Evolutionary conservation across 1,284 basidiomycete genomes (phyloP).

Genomic region (Meripilus lineatus): DNA sequence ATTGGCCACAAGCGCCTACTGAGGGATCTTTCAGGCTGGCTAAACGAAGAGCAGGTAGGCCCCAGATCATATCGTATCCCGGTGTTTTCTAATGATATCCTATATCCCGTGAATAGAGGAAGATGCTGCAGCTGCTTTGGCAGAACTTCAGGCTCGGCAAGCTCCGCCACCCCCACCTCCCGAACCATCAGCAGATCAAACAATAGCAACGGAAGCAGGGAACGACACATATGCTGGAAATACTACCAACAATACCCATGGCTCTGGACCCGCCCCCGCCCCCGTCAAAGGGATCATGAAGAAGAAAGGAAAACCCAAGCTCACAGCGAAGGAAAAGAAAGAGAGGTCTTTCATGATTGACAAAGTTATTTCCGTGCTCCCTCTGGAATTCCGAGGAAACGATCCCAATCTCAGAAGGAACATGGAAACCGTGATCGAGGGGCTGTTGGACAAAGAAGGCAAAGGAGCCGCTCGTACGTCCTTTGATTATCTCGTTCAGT

Average conservation of each 20-base stretch:
- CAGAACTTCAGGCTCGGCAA: conserved; percentile 23
- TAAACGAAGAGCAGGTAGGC: conserved; percentile 54
- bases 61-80: neutral
- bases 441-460: conserved; percentile 52
- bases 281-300: conserved; percentile 32
- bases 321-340: conserved; percentile 79
- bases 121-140: conserved; percentile 27
- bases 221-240: conserved; percentile 32
- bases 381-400: conserved; percentile 86
- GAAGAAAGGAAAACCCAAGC: conserved; percentile 58
- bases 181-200: conserved; percentile 31
- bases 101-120: conserved; percentile 22
- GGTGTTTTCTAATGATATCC: neutral
- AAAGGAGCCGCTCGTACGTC: conserved; percentile 51
- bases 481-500: neutral
- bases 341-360: conserved; percentile 73
- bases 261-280: conserved; percentile 15
- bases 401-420: conserved; percentile 77
- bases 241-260: conserved; percentile 33
- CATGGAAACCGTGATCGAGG: conserved; percentile 75
- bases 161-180: conserved; percentile 20
- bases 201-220: conserved; percentile 34
- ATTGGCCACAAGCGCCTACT: conserved; percentile 82
- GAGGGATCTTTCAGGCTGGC: conserved; percentile 58
- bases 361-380: conserved; percentile 72